Base-by-base conservation (phyloP, 306 rosid species). In the Rosa persica region DNA sequence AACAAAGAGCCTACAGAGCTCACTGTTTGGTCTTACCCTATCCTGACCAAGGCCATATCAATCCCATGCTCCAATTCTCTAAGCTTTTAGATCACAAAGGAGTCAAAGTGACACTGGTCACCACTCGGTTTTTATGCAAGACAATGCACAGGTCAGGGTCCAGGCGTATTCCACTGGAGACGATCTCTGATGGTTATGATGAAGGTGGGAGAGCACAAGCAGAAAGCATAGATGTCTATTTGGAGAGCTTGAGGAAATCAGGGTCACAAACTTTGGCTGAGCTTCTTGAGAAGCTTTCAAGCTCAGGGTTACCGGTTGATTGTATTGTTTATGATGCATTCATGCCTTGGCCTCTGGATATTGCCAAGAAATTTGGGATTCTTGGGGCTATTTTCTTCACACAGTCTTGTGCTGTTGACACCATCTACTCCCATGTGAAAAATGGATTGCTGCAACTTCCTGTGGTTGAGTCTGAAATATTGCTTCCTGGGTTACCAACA, bases 101-200 rank as follows among this genome's bases (percentile, higher is more conserved):
- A 70, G 64, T 85, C 11, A 81, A 9, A 61, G 55, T 70, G 61
- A 87, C 88, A 13, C 77, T 87, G 0, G 88, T 68, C 30, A 83
- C 80, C 36, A 73, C 90, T 16, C 42, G 23, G 43, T 84, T 7
- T 64, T 25, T 70, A 25, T 20, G 20, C 76, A 82, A 75, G 20
- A 75, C 38, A 0, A 17, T 27, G 4, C 44, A n/a, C n/a, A n/a
- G n/a, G n/a, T n/a, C n/a, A n/a, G n/a, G n/a, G n/a, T n/a, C 65
- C 3, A 34, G 49, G 30, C 30, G 68, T 13, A 5, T 12, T 42
- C 15, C 22, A 11, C 5, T 85, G 11, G 85, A 86, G 51, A 85
- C 80, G 40, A 85, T 89, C 67, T 83, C 87, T 3, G 87, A 89
- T 70, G 89, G 92, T 5, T 83, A 55, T 51, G 89, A 86, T n/a